Percentiles rank a stretch among this genome's conserved stretches.
Conservation (phyloP, 129 eudicot species). For the Ambrosia artemisiifolia region DNA sequence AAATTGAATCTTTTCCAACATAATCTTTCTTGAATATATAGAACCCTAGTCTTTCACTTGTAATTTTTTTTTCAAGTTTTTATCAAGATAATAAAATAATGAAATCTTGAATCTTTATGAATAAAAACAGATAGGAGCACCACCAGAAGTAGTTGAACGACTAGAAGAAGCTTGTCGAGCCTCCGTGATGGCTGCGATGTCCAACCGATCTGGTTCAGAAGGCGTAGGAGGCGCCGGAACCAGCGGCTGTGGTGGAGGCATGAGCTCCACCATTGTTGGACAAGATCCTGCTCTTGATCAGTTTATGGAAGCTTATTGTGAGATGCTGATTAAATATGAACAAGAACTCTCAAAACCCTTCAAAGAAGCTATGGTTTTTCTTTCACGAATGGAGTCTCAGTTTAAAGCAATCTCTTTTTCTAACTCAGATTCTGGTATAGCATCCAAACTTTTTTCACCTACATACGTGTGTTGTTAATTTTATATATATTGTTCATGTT, state of each 20-base stretch:
- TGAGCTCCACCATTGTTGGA: slow-evolving; percentile 37
- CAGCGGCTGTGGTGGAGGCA: slow-evolving; percentile 16
- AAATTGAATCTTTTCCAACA: no score
- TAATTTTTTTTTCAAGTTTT: background rate
- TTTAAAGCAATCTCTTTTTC: slow-evolving; percentile 76
- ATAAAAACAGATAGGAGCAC: slow-evolving; percentile 81
- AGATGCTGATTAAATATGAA: slow-evolving; percentile 88
- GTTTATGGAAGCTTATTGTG: slow-evolving; percentile 98
- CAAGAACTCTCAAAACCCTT: slow-evolving; percentile 93
- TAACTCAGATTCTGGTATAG: slow-evolving; percentile 54
- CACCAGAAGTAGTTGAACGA: slow-evolving; percentile 82
- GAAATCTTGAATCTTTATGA: background rate
- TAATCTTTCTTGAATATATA: background rate
- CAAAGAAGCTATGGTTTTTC: slow-evolving; percentile 95
- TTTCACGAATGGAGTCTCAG: slow-evolving; percentile 75
- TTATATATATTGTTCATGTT: background rate
- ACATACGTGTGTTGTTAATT: background rate
- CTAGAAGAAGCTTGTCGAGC: slow-evolving; percentile 78
- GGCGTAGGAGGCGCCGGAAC: slow-evolving; percentile 7
- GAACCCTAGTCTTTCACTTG: background rate
- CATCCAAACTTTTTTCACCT: background rate
- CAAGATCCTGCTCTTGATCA: slow-evolving; percentile 96
- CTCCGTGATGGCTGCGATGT: slow-evolving; percentile 37
- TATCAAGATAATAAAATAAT: background rate
- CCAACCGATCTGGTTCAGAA: slow-evolving; percentile 16